Evolutionary conservation across 2,329 filamentous ascomycete species (phyloP).

Genomic region (Talaromyces sp.): DNA sequence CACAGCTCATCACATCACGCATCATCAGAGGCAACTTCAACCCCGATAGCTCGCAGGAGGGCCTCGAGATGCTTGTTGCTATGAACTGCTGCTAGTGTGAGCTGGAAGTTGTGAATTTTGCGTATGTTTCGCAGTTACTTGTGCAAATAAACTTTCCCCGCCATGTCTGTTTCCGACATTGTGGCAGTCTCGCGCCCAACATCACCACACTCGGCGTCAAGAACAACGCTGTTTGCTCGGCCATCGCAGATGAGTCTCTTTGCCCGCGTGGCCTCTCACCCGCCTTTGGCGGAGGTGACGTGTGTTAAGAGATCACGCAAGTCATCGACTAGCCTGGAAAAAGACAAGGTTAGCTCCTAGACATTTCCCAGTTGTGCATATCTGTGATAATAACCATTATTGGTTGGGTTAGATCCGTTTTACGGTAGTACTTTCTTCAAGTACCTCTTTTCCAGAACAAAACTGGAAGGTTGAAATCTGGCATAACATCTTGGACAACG

Average conservation of each 20-base stretch:
- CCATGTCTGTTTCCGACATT: slow-evolving; percentile 7
- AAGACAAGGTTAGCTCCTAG: slow-evolving; percentile 21
- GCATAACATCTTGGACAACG: slow-evolving; percentile 57
- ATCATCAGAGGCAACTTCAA: background rate
- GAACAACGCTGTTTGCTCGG: slow-evolving; percentile 22
- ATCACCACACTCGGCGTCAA: background rate
- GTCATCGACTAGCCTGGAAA: slow-evolving; percentile 13
- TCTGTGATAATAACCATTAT: background rate
- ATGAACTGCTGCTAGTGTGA: background rate
- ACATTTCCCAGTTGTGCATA: background rate
- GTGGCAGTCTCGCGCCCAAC: slow-evolving; percentile 1
- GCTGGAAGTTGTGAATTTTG: background rate
- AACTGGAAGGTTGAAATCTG: slow-evolving; percentile 71
- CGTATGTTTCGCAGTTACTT: background rate
- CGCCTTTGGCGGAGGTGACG: slow-evolving; percentile 71
- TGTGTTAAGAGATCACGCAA: slow-evolving; percentile 44
- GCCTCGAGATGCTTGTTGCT: background rate
- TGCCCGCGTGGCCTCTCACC: slow-evolving; percentile 57
- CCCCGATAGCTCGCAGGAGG: background rate
- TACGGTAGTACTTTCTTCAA: slow-evolving; percentile 65
- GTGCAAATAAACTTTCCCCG: background rate
- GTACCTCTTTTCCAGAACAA: slow-evolving; percentile 48
- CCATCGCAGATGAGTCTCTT: slow-evolving; percentile 45
- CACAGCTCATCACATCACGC: background rate
- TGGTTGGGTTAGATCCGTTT: slow-evolving; percentile 47